A percentile compares a stretch with the other conserved stretches of the same genome.
phyloP scores from a whole-genome alignment of 192 early-diverging fungal genomes.

The Funneliformis mosseae region DNA sequence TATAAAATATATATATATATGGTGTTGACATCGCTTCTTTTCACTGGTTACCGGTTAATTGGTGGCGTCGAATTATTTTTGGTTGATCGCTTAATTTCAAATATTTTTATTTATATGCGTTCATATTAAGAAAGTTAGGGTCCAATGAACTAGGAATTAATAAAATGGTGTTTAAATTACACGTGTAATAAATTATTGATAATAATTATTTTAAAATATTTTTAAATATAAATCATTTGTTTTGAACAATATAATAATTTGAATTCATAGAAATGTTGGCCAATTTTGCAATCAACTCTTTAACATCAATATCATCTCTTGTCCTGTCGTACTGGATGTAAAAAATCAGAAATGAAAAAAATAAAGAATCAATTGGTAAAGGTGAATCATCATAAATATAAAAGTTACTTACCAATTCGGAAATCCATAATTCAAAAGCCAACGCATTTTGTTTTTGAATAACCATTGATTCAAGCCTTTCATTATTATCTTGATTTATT shows the following conservation, averaged over 20 bases:
- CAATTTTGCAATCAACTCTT: neutral
- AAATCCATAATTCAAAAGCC: constrained; percentile 24
- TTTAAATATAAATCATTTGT: neutral
- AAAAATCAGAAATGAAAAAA: neutral
- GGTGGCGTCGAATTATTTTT: no score
- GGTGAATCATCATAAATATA: neutral
- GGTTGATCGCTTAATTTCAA: no score
- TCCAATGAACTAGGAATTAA: no score
- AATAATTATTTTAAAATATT: no score
- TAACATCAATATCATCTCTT: neutral
- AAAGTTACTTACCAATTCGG: constrained; percentile 13
- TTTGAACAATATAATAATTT: neutral
- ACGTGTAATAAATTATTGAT: no score
- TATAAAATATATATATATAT: no score
- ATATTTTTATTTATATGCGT: no score
- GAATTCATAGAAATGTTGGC: neutral
- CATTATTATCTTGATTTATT: neutral
- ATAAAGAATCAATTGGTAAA: neutral
- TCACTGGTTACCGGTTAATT: no score
- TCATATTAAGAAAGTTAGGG: no score
- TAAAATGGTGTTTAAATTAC: neutral
- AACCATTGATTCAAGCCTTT: neutral
- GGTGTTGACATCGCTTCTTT: no score
- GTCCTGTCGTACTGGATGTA: neutral
- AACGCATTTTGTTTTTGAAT: constrained; percentile 4